Evolutionary conservation across 2,329 filamentous ascomycete genomes (phyloP).

Genomic region (Diaporthe ilicicola): DNA sequence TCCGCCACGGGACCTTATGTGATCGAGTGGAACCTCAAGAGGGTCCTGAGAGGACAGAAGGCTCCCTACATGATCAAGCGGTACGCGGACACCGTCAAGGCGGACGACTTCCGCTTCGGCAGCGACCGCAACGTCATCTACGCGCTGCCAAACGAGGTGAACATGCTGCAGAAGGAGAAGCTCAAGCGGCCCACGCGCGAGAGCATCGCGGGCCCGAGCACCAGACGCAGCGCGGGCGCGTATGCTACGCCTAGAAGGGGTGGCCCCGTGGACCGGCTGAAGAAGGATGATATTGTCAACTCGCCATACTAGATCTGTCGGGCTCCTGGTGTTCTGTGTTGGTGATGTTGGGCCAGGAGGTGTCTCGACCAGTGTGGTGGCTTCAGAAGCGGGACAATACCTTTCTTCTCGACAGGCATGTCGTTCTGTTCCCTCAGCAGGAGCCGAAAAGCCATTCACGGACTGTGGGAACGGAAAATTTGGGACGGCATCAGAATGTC

Average conservation of each 20-base stretch:
- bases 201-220: constrained; percentile 78
- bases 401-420: too few species aligned
- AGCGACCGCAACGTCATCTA: constrained; percentile 99
- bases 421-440: background rate
- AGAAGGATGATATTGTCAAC: constrained; percentile 85
- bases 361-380: background rate
- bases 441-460: background rate
- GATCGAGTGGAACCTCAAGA: constrained; percentile 94
- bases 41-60: constrained; percentile 81
- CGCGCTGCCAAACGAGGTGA: constrained; percentile 94
- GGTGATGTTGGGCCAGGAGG: background rate
- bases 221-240: constrained; percentile 60
- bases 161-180: constrained; percentile 90
- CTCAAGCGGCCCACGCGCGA: constrained; percentile 90
- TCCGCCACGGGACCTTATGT: constrained; percentile 97
- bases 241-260: constrained; percentile 29
- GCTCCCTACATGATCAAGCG: constrained; percentile 97
- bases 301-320: constrained; percentile 58
- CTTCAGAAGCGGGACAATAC: background rate
- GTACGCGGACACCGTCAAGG: constrained; percentile 94
- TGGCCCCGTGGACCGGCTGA: constrained; percentile 52
- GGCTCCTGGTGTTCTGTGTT: too few species aligned
- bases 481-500: background rate
- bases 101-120: constrained; percentile 97
- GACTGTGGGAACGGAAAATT: too few species aligned